Evolutionary conservation across 2,329 filamentous ascomycete species (phyloP).

Genomic region (Epichloe sylvatica): DNA sequence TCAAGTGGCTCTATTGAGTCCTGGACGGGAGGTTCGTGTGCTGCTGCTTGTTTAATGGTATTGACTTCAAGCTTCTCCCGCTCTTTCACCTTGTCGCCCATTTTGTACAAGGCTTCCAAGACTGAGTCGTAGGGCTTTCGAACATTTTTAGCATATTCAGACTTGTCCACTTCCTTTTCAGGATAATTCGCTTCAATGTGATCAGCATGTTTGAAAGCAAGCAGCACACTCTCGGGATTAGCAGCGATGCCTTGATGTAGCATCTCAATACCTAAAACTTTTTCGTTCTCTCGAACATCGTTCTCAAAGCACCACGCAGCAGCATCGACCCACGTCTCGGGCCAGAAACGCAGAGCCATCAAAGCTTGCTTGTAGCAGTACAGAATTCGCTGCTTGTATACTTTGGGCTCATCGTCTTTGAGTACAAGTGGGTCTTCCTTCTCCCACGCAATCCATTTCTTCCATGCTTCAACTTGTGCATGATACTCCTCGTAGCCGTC

Average conservation of each 20-base stretch:
- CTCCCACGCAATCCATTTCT: conserved; percentile 89
- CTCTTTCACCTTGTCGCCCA: conserved; percentile 60
- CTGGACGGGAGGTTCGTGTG: conserved; percentile 22
- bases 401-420: conserved; percentile 62
- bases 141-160: conserved; percentile 63
- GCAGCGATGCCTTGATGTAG: conserved; percentile 70
- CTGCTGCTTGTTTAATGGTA: conserved; percentile 40
- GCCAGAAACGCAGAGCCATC: conserved; percentile 89
- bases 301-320: conserved; percentile 86
- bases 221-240: conserved; percentile 84
- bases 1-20: conserved; percentile 30
- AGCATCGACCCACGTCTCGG: conserved; percentile 90
- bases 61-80: conserved; percentile 45
- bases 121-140: conserved; percentile 73
- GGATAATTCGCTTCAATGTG: conserved; percentile 68
- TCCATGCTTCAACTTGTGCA: conserved; percentile 79
- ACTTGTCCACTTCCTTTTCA: conserved; percentile 63
- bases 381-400: conserved; percentile 65
- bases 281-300: conserved; percentile 47
- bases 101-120: conserved; percentile 74
- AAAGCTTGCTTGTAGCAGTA: conserved; percentile 89
- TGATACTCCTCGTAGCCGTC: conserved; percentile 75
- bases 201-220: conserved; percentile 82
- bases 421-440: conserved; percentile 83
- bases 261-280: conserved; percentile 55